Evolutionary conservation across 768 basidiomycete genomes (phyloP), one percentile per base, ranked within the genome.

Genomic region (Albatrellus ellisii): DNA sequence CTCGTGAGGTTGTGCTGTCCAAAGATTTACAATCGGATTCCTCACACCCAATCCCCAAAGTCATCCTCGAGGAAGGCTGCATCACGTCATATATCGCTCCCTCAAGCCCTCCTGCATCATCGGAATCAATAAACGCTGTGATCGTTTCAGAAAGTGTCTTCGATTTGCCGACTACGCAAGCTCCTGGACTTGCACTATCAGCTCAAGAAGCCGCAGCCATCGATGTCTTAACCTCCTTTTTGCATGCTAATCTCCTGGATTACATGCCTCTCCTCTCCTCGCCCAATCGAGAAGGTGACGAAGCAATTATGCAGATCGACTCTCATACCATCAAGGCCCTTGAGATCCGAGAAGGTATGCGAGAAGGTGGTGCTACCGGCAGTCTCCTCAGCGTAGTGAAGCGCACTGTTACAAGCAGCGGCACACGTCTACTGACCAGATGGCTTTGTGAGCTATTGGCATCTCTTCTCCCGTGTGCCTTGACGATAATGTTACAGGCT

Each of bases 241-340:
- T 90, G 45, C 70, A 64, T 47, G 64, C 61, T 32, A 79, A 82
- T 51, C 68, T 91, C 20, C 59, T 90, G 52, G 88, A 89, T 37
- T 70, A 79, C 53, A 84, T 82, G 77, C 87, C 88, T 10, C 54
- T 55, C 15, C 67, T 86, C 20, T 63, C 68, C 20, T 54, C 57
- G 20, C 81, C 85, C 0, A 66, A 62, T 32, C 72, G 66, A 48
- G 83, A 89, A 57, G 65, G 58, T 14, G 47, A 57, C 12, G 54
- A 64, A 21, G 62, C 67, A 20, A 68, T 78, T n/a, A 87, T 92
- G 85, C 81, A 88, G 50, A 86, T 92, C 43, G 89, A 92, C 55
- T 71, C 82, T 4, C 79, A 90, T 55, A 90, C 89, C 1, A 80
- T 90, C 59, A 80, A 82, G 55, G 79, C 82, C n/a, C 72, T 91